phyloP scores from a whole-genome alignment of 768 basidiomycete genomes.

The Candolleomyces efflorescens region DNA sequence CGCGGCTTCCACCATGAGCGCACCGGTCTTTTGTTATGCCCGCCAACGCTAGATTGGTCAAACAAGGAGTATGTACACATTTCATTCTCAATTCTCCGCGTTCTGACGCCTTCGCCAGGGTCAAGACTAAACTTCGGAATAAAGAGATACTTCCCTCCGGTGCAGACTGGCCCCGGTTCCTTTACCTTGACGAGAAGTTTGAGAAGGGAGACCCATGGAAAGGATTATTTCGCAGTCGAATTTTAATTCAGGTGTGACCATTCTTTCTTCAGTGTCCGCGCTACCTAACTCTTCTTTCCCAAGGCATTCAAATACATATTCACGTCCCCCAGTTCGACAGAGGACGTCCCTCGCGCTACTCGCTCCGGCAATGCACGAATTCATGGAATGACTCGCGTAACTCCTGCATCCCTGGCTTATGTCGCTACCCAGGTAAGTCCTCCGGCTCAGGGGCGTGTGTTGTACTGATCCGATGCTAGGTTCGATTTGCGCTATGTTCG shows the following conservation, averaged over 20 bases:
- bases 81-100: too few relatives aligned
- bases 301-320: conserved; percentile 12
- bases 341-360: conserved; percentile 8
- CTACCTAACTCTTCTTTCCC: not conserved
- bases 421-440: conserved; percentile 6
- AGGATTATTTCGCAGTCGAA: conserved; percentile 7
- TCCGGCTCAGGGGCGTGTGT: not conserved
- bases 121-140: not conserved
- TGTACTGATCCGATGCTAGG: not conserved
- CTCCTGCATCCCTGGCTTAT: conserved; percentile 15
- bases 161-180: conserved; percentile 14
- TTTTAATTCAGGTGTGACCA: conserved; percentile 5
- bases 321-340: conserved; percentile 7
- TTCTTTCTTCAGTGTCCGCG: not conserved
- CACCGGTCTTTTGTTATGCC: conserved; percentile 18
- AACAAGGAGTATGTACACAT: conserved; percentile 14
- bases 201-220: conserved; percentile 15
- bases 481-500: conserved; percentile 1
- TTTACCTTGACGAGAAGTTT: conserved; percentile 14
- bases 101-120: not conserved
- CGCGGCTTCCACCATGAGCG: conserved; percentile 14
- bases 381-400: conserved; percentile 14
- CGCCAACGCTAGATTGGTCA: conserved; percentile 17
- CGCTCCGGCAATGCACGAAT: conserved; percentile 13
- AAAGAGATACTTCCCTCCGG: conserved; percentile 7